Evolutionary conservation across 176 grass and related monocot species (phyloP).

Genomic region (Eragrostis curvula): DNA sequence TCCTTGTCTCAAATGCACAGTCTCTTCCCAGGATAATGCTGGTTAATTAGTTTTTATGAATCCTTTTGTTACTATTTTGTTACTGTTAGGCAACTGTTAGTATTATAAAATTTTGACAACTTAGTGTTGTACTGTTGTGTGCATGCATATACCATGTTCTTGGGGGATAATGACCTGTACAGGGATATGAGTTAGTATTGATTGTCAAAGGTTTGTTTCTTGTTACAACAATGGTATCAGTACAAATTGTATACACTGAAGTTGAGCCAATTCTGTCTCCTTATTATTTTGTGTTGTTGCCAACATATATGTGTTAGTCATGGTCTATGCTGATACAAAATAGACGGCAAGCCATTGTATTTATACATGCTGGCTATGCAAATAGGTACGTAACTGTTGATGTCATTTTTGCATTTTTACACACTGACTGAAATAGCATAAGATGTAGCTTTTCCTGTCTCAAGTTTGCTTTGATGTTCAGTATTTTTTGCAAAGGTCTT

Average conservation of each 20-base stretch:
- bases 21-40: neutral
- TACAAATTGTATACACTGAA: neutral
- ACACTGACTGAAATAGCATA: slow-evolving; percentile 9
- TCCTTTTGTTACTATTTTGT: neutral
- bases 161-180: neutral
- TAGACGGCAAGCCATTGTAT: neutral
- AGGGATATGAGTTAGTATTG: neutral
- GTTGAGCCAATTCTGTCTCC: neutral
- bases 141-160: neutral
- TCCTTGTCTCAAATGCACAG: too few relatives aligned
- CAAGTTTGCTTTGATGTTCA: neutral
- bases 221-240: neutral
- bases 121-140: neutral
- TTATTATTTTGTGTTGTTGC: neutral
- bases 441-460: neutral
- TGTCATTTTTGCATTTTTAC: neutral
- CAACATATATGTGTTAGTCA: neutral
- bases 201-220: neutral
- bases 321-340: neutral
- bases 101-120: too few relatives aligned
- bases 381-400: neutral
- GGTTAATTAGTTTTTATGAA: neutral
- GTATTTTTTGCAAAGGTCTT: slow-evolving; percentile 13
- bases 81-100: neutral
- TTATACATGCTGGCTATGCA: neutral